Conservation (phyloP, 176 grass and related monocot species). For the Zea mays region Zm-B73-REFERENCE-NAM-5.0 NC_050104.1:133133001-133133500, state of each 20-base stretch:
- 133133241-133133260: too few species aligned
- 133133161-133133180: constrained; percentile 81
- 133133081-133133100: constrained; percentile 2
- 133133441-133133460: constrained; percentile 8
- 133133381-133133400: constrained; percentile 39
- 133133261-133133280: too few species aligned
- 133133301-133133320: constrained; percentile 9
- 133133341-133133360: constrained; percentile 28
- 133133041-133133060: constrained; percentile 81
- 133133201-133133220: constrained; percentile 79
- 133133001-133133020: neutral
- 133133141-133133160: constrained; percentile 52
- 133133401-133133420: neutral
- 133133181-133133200: constrained; percentile 93
- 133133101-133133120: constrained; percentile 33
- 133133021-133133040: constrained; percentile 54
- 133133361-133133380: constrained; percentile 13
- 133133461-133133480: neutral
- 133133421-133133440: constrained; percentile 29
- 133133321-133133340: constrained; percentile 35
- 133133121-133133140: constrained; percentile 24
- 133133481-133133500: constrained; percentile 27
- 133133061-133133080: constrained; percentile 47
- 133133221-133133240: constrained; percentile 54
- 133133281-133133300: too few species aligned